These are phyloP conservation scores for Penicillium canescens DNA, from an alignment of 495 filamentous ascomycete species.

Conservation along the genomic window DNA sequence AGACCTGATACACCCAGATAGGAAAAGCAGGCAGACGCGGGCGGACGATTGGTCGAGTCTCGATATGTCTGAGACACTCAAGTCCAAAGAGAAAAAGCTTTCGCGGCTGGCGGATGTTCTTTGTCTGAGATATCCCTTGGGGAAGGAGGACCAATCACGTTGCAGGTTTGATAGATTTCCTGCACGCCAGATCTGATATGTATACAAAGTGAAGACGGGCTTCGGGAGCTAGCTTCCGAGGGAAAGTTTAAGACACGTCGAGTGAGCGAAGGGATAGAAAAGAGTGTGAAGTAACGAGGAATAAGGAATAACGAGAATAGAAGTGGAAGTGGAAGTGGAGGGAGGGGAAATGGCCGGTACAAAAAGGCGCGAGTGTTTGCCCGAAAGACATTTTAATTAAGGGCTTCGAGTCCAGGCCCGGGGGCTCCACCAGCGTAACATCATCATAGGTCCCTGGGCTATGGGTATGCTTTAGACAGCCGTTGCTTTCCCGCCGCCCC, in stretches of 20 bases:
- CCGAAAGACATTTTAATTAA: neutral
- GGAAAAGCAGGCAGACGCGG: neutral
- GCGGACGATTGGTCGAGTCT: constrained; percentile 2
- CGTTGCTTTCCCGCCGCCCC: constrained; percentile 25
- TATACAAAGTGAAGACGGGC: constrained; percentile 4
- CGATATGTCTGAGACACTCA: constrained; percentile 10
- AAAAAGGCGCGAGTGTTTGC: neutral
- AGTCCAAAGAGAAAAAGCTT: constrained; percentile 7
- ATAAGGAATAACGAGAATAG: too few relatives aligned
- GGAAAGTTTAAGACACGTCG: constrained; percentile 10
- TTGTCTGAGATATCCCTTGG: constrained; percentile 3
- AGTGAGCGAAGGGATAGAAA: neutral
- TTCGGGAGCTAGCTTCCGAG: constrained; percentile 1
- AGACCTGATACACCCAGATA: constrained; percentile 1
- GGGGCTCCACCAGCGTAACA: too few relatives aligned
- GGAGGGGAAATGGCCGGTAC: constrained; percentile 3
- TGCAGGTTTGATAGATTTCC: constrained; percentile 1
- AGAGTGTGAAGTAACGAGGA: neutral
- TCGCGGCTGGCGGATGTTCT: neutral
- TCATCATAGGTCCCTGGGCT: too few relatives aligned
- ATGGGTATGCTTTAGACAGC: constrained; percentile 11
- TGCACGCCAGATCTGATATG: constrained; percentile 15
- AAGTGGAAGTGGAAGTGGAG: neutral
- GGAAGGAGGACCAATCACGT: constrained; percentile 2
- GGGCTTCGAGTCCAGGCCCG: constrained; percentile 1